A percentile compares a stretch with the other conserved stretches of the same genome.
Evolutionary conservation across 345 rosid genomes (phyloP).

Genomic region (Eucalyptus tenuipes): DNA sequence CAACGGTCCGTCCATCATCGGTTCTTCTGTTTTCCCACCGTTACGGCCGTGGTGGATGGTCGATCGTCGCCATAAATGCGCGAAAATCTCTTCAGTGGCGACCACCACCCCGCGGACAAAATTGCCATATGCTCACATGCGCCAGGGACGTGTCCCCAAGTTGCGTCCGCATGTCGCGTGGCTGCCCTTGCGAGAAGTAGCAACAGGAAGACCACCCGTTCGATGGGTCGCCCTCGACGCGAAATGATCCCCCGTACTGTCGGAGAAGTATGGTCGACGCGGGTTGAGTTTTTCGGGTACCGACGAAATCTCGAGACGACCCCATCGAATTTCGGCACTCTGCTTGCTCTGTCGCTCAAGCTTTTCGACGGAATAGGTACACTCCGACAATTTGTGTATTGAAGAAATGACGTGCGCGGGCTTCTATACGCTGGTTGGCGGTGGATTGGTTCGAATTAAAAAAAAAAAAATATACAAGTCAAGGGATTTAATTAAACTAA

Average conservation of each 20-base stretch:
- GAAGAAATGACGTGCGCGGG: neutral
- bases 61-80: neutral
- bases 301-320: neutral
- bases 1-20: neutral
- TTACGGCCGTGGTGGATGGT: neutral
- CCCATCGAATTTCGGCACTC: neutral
- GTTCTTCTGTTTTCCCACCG: rapidly evolving
- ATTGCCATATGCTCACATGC: neutral
- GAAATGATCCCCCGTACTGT: neutral
- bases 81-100: neutral
- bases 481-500: neutral
- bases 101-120: neutral
- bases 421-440: neutral
- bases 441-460: neutral
- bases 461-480: no score
- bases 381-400: neutral
- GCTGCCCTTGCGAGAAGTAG: neutral
- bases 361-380: neutral
- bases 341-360: neutral
- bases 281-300: neutral
- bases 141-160: neutral
- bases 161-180: neutral
- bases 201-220: neutral
- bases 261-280: neutral
- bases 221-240: neutral